A percentile compares a stretch with the other conserved stretches of the same genome.
These are phyloP conservation scores for Tylopilus balloui DNA, from an alignment of 768 basidiomycete genomes.

Conservation along the genomic window DNA sequence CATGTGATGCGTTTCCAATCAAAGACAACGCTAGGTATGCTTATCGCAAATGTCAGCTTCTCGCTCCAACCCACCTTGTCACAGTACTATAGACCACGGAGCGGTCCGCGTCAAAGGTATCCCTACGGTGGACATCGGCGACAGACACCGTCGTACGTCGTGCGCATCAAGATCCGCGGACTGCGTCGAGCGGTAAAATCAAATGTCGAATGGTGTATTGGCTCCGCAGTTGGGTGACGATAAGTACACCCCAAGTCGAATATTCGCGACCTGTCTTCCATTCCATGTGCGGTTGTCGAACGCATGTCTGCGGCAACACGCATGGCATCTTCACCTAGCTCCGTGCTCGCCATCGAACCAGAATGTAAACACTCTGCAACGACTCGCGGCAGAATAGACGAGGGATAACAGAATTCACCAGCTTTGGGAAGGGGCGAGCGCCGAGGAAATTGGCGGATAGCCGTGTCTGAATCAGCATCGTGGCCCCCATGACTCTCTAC, in stretches of 20 bases:
- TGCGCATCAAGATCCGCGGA: conserved; percentile 20
- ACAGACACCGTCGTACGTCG: conserved; percentile 7
- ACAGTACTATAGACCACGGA: conserved; percentile 12
- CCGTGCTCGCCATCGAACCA: conserved; percentile 3
- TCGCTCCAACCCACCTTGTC: background rate
- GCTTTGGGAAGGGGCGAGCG: conserved; percentile 14
- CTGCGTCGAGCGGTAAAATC: background rate
- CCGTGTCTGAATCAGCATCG: conserved; percentile 7
- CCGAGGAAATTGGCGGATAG: conserved; percentile 12
- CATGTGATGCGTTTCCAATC: conserved; percentile 2
- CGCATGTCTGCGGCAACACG: conserved; percentile 4
- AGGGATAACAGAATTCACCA: conserved; percentile 2
- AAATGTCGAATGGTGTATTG: conserved; percentile 13
- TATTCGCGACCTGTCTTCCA: conserved; percentile 12
- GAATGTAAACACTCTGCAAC: conserved; percentile 6
- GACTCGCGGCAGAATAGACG: conserved; percentile 2
- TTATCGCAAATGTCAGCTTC: conserved; percentile 1
- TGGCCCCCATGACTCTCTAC: conserved; percentile 2
- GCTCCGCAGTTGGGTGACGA: conserved; percentile 9
- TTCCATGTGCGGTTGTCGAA: conserved; percentile 10
- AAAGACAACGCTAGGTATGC: conserved; percentile 1
- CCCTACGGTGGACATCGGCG: background rate
- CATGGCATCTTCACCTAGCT: background rate
- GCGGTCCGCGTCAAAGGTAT: conserved; percentile 3
- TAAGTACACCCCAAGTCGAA: background rate